A percentile compares a stretch with the other conserved stretches of the same genome.
These are phyloP conservation scores for Suillus americanus DNA, from an alignment of 768 basidiomycete genomes.

Conservation along the genomic window DNA sequence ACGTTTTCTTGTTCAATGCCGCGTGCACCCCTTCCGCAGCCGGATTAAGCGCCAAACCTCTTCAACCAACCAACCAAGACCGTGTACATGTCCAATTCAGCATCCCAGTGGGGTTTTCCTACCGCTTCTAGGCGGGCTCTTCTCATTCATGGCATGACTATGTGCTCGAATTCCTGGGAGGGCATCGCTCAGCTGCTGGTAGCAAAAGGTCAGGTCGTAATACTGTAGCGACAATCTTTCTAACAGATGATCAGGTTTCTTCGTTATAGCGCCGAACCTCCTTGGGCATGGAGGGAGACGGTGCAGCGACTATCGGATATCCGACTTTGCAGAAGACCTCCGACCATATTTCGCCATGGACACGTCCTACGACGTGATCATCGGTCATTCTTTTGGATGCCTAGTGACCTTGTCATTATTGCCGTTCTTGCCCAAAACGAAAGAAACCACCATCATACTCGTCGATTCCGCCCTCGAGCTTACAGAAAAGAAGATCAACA, in stretches of 20 bases:
- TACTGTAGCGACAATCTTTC: not conserved
- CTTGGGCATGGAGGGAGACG: slow-evolving; percentile 21
- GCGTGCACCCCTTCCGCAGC: not conserved
- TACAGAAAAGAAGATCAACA: not conserved
- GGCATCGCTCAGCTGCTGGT: slow-evolving; percentile 10
- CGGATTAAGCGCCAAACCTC: not conserved
- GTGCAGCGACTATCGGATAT: not conserved
- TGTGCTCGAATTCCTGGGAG: slow-evolving; percentile 21
- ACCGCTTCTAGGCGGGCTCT: slow-evolving; percentile 16
- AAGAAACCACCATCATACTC: slow-evolving; percentile 13
- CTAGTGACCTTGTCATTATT: slow-evolving; percentile 15
- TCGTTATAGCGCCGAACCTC: slow-evolving; percentile 24
- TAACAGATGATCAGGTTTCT: slow-evolving; percentile 18
- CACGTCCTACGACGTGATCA: slow-evolving; percentile 17
- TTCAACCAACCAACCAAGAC: not conserved
- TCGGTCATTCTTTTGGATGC: slow-evolving; percentile 21
- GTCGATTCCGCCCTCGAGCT: slow-evolving; percentile 13
- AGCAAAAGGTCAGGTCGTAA: slow-evolving; percentile 14
- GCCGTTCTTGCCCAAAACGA: slow-evolving; percentile 12
- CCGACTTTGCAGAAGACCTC: slow-evolving; percentile 1
- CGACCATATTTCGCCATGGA: slow-evolving; percentile 13
- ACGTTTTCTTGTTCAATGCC: not conserved
- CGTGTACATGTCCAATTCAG: slow-evolving; percentile 4
- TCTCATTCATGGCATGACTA: slow-evolving; percentile 22
- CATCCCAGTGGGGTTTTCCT: slow-evolving; percentile 21